phyloP scores from a whole-genome alignment of 2,329 filamentous ascomycete species.

The Iodosphaeria phyllophila region DNA sequence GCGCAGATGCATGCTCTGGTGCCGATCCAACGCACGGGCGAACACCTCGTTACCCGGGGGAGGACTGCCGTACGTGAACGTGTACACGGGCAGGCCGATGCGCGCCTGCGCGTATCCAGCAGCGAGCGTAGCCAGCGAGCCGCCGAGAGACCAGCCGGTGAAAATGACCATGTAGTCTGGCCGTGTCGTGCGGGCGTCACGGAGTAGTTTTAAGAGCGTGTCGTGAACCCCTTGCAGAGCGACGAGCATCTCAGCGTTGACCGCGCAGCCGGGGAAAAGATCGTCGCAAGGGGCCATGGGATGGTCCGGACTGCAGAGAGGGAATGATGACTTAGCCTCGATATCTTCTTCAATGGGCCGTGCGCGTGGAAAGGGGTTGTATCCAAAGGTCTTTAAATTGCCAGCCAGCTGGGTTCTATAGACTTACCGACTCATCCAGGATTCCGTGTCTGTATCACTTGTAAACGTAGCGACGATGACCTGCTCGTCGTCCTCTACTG shows the following conservation, averaged over 20 bases:
- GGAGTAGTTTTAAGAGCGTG: slow-evolving; percentile 22
- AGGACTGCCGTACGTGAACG: slow-evolving; percentile 51
- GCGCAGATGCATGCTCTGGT: slow-evolving; percentile 36
- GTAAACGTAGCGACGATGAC: too few relatives aligned
- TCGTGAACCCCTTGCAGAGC: slow-evolving; percentile 35
- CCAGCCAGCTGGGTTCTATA: too few relatives aligned
- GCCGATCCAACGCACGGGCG: slow-evolving; percentile 30
- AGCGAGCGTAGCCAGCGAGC: slow-evolving; percentile 41
- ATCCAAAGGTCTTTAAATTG: too few relatives aligned
- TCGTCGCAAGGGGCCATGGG: slow-evolving; percentile 15
- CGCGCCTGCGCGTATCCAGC: slow-evolving; percentile 33
- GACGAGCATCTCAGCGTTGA: slow-evolving; percentile 39
- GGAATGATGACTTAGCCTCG: slow-evolving; percentile 4
- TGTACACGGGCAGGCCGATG: slow-evolving; percentile 26
- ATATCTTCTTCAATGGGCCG: too few relatives aligned
- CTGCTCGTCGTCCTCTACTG: too few relatives aligned
- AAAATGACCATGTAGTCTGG: slow-evolving; percentile 33
- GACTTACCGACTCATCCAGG: too few relatives aligned
- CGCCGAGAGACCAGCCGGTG: slow-evolving; percentile 55
- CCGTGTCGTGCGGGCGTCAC: slow-evolving; percentile 21
- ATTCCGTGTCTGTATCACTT: too few relatives aligned
- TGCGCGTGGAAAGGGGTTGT: too few relatives aligned
- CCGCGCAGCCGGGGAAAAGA: slow-evolving; percentile 25
- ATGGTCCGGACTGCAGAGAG: slow-evolving; percentile 7
- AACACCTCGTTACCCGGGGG: slow-evolving; percentile 41